These are phyloP conservation scores for Neospora caninum DNA, from an alignment of 169 alveolate species.

Conservation along the genomic window DNA sequence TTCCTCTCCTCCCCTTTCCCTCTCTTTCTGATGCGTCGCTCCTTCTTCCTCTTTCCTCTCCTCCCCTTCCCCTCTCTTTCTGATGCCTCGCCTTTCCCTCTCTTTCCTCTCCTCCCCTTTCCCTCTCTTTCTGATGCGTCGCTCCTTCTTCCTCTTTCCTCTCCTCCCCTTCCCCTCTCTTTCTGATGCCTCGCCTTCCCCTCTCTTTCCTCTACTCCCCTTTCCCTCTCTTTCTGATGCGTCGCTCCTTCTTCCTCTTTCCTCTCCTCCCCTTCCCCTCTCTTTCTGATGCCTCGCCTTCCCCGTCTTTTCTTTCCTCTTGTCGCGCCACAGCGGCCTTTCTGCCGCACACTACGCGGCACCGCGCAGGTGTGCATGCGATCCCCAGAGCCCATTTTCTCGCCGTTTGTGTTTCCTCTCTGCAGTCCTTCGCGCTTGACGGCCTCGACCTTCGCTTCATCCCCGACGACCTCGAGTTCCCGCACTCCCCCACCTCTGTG, in stretches of 20 bases:
- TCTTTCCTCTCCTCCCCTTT: no score
- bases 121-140: no score
- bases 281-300: not conserved
- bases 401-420: no score
- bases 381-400: no score
- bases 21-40: no score
- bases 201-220: no score
- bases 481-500: conserved; percentile 89
- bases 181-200: not conserved
- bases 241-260: not conserved
- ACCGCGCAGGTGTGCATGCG: no score
- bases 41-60: not conserved
- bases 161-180: not conserved
- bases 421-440: conserved; percentile 86
- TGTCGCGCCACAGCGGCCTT: no score
- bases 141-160: not conserved
- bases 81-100: not conserved
- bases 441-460: conserved; percentile 94
- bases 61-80: not conserved
- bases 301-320: no score
- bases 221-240: no score
- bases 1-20: no score
- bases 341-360: no score
- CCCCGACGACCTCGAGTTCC: conserved; percentile 91
- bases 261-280: not conserved